Base-by-base conservation (phyloP, 306 rosid species). In the Morella rubra region DNA sequence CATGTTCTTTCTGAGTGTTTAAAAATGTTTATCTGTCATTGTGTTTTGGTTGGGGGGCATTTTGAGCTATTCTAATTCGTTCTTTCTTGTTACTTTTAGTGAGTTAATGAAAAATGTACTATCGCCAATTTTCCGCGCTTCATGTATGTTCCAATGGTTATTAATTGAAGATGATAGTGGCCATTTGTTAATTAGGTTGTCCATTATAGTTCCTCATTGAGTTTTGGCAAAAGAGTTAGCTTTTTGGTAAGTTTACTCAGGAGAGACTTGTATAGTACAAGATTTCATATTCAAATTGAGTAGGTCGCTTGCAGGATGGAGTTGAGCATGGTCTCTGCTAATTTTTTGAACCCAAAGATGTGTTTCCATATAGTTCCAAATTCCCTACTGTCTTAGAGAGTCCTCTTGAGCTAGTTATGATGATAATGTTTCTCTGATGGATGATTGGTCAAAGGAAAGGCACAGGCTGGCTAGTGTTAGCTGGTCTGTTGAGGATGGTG, bases 11-110 rank as follows among this genome's bases (percentile, higher is more conserved):
- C 59, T n/a, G 76, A 65, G 44, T 71, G 71, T 56, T 73, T 44
- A n/a, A 75, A 80, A 65, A 62, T 78, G 72, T 42, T 16, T 53
- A 67, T 45, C 55, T 71, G 18, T 58, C 22, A 8, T 0, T 18
- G 6, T 55, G 7, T 10, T 58, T 58, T 58, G 41, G 13, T 53
- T 14, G 13, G 53, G 40, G 55, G 59, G 76, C 65, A 22, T 59
- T 24, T 84, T 71, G 45, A 41, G 45, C 49, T 81, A 67, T 47
- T 81, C 65, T 12, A 46, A 19, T 19, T 24, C 75, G 47, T 53
- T 75, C 44, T 27, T 52, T 80, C 49, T 24, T 5, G 62, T 27
- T 76, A 27, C 22, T 73, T n/a, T 71, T 44, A 60, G 52, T 53
- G 32, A 68, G 24, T 66, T 70, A 24, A 55, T 24, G 76, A 50